Percentiles rank a stretch among this genome's conserved stretches.
These are phyloP conservation scores for Ceratobasidium sp. DNA, from an alignment of 1,284 basidiomycete genomes.

Conservation along the genomic window DNA sequence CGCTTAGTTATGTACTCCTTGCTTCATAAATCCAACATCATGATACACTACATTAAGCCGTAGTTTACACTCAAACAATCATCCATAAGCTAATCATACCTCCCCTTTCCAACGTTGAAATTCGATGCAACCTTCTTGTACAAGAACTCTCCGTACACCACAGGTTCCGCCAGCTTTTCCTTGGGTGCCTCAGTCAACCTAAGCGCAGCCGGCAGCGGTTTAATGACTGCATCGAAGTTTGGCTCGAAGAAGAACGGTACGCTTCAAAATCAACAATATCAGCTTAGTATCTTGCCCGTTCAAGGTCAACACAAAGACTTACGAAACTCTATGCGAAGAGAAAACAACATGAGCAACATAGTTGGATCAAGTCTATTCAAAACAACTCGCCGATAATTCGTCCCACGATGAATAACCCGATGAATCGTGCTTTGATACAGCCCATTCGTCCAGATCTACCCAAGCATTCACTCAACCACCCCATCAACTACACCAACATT, in stretches of 20 bases:
- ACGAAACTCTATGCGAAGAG: slow-evolving; percentile 67
- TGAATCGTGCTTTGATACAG: slow-evolving; percentile 83
- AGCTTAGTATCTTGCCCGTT: no score
- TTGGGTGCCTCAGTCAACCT: slow-evolving; percentile 57
- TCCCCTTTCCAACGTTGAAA: slow-evolving; percentile 61
- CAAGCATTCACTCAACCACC: background rate
- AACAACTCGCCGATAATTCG: slow-evolving; percentile 82
- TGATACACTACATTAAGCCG: no score
- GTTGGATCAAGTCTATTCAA: slow-evolving; percentile 57
- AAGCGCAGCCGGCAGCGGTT: slow-evolving; percentile 69
- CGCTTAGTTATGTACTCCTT: background rate
- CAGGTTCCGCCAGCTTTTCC: slow-evolving; percentile 57
- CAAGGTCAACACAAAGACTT: no score
- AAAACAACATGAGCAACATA: slow-evolving; percentile 5
- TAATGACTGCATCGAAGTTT: slow-evolving; percentile 75
- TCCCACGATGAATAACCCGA: slow-evolving; percentile 77
- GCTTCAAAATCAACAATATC: slow-evolving; percentile 54
- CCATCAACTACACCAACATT: background rate
- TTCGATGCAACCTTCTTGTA: slow-evolving; percentile 77
- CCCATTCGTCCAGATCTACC: slow-evolving; percentile 81
- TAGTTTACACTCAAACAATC: background rate
- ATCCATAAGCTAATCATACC: slow-evolving; percentile 41
- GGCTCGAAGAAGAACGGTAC: slow-evolving; percentile 91
- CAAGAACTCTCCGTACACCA: slow-evolving; percentile 82
- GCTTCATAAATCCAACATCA: no score